Evolutionary conservation across 2,329 filamentous ascomycete species (phyloP).

Genomic region (Colletotrichum zoysiae): DNA sequence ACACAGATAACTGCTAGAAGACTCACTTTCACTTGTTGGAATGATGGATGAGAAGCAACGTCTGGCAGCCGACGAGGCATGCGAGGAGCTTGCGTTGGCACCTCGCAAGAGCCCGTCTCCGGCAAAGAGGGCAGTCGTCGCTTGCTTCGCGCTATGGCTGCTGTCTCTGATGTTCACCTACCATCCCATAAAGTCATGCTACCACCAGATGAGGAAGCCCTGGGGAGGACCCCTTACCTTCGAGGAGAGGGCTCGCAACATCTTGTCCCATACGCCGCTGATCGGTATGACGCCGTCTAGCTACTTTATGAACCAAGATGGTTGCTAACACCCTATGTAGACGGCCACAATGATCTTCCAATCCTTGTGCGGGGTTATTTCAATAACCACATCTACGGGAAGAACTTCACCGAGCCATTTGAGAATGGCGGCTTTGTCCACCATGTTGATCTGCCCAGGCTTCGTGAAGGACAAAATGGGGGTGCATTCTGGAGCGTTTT

Average conservation of each 20-base stretch:
- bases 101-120: constrained; percentile 15
- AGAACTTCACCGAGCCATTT: constrained; percentile 81
- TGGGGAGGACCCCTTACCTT: constrained; percentile 49
- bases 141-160: constrained; percentile 41
- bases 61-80: constrained; percentile 12
- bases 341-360: constrained; percentile 91
- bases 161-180: constrained; percentile 24
- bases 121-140: constrained; percentile 27
- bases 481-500: constrained; percentile 96
- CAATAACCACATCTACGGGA: constrained; percentile 82
- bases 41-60: constrained; percentile 27
- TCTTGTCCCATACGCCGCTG: constrained; percentile 61
- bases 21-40: not conserved
- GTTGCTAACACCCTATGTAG: constrained; percentile 56
- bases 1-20: not conserved
- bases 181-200: constrained; percentile 34
- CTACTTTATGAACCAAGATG: not conserved
- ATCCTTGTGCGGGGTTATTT: constrained; percentile 76
- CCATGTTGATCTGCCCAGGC: constrained; percentile 84
- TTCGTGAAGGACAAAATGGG: constrained; percentile 78
- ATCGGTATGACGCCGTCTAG: constrained; percentile 56
- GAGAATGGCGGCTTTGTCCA: constrained; percentile 74
- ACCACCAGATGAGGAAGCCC: constrained; percentile 38
- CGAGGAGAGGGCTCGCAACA: constrained; percentile 60
- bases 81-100: constrained; percentile 13